These are phyloP conservation scores for Penicillium lagena DNA, from an alignment of 495 filamentous ascomycete species.

Conservation along the genomic window DNA sequence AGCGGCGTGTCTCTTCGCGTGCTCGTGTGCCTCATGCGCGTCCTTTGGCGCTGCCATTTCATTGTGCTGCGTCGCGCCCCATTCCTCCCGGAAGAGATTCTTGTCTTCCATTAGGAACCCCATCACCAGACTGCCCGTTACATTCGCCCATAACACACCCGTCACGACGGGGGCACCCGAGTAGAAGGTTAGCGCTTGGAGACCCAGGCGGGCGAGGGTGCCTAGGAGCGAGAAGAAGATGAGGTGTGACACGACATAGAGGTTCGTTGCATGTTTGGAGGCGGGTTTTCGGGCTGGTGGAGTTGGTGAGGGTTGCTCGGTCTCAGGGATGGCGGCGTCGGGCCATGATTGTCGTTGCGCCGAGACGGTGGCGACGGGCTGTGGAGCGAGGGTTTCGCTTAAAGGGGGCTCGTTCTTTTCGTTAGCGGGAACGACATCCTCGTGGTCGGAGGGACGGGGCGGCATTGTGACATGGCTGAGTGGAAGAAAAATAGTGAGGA, in stretches of 20 bases:
- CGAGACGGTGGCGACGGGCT: conserved; percentile 6
- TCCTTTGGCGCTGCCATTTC: conserved; percentile 1
- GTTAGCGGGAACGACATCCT: too few species aligned
- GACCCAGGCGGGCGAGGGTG: conserved; percentile 75
- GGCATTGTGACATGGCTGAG: background rate
- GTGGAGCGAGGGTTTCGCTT: conserved; percentile 7
- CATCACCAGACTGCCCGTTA: conserved; percentile 76
- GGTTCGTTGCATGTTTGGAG: conserved; percentile 57
- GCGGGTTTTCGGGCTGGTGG: conserved; percentile 3
- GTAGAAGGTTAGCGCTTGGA: conserved; percentile 78
- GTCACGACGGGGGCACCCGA: conserved; percentile 68
- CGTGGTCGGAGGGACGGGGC: background rate
- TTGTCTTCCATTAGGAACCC: conserved; percentile 80
- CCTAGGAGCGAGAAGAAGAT: conserved; percentile 83
- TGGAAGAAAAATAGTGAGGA: background rate
- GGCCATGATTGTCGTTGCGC: conserved; percentile 10
- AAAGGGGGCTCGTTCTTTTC: conserved; percentile 2
- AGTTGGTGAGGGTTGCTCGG: background rate
- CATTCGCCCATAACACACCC: conserved; percentile 83
- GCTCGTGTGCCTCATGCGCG: conserved; percentile 14
- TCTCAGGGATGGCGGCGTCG: background rate
- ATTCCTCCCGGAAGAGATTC: conserved; percentile 66
- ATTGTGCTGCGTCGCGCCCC: conserved; percentile 27
- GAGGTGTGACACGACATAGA: conserved; percentile 77
- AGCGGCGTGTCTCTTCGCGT: conserved; percentile 30